phyloP scores from a whole-genome alignment of 1,284 basidiomycete genomes.

The Ganoderma leucocontextum region DNA sequence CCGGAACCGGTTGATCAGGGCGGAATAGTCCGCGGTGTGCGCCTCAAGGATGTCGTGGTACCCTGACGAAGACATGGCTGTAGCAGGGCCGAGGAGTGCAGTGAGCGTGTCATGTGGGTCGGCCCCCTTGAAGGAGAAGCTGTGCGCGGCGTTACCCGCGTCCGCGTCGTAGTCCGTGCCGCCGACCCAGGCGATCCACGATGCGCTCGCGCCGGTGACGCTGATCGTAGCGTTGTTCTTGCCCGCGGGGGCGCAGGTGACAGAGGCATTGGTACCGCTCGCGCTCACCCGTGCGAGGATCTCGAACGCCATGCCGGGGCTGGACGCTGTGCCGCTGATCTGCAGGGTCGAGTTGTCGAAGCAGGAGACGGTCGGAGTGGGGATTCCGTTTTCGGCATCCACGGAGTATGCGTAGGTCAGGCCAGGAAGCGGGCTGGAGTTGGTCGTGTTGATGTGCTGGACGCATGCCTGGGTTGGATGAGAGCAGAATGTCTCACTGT shows the following conservation, averaged over 20 bases:
- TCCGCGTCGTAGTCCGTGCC: conserved; percentile 72
- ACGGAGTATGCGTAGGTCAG: conserved; percentile 63
- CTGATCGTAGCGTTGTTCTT: conserved; percentile 63
- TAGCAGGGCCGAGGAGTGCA: conserved; percentile 46
- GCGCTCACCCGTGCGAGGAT: conserved; percentile 60
- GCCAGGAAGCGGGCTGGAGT: conserved; percentile 42
- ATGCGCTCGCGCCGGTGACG: conserved; percentile 53
- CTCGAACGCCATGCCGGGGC: conserved; percentile 75
- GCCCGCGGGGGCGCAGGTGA: conserved; percentile 46
- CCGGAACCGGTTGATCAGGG: conserved; percentile 55
- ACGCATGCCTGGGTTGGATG: conserved; percentile 67
- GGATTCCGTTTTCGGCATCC: conserved; percentile 55
- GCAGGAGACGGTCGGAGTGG: conserved; percentile 68
- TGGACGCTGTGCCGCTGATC: conserved; percentile 60
- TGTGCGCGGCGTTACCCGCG: conserved; percentile 61
- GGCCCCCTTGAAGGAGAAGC: conserved; percentile 67
- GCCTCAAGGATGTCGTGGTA: conserved; percentile 49
- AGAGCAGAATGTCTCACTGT: conserved; percentile 75
- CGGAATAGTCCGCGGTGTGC: conserved; percentile 60
- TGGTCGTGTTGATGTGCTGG: conserved; percentile 57
- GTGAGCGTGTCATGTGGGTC: conserved; percentile 64
- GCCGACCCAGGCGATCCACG: conserved; percentile 75
- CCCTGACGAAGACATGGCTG: conserved; percentile 36
- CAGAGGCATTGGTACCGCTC: conserved; percentile 21
- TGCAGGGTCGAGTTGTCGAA: conserved; percentile 61